A percentile compares a stretch with the other conserved stretches of the same genome.
phyloP scores from a whole-genome alignment of 2,329 filamentous ascomycete species.

The Pseudogymnoascus sp. region DNA sequence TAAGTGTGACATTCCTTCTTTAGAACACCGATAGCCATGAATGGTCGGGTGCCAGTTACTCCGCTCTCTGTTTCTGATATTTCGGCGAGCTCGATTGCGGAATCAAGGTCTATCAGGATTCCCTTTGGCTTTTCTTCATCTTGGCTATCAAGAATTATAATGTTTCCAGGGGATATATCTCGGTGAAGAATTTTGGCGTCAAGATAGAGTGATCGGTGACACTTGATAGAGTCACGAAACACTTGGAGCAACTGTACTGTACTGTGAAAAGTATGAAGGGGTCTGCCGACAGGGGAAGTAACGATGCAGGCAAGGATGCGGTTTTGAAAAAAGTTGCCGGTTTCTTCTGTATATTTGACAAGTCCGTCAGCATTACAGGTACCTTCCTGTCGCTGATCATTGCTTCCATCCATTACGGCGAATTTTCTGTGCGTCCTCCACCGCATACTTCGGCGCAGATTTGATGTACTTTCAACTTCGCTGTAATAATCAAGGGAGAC shows the following conservation, averaged over 20 bases:
- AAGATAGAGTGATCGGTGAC: not conserved
- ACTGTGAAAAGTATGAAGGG: not conserved
- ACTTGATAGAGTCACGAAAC: not conserved
- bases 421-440: not conserved
- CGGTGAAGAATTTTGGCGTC: not conserved
- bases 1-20: constrained; percentile 19
- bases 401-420: not conserved
- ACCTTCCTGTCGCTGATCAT: not conserved
- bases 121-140: constrained; percentile 15
- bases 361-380: not conserved
- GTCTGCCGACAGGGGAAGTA: not conserved
- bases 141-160: constrained; percentile 18
- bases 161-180: not conserved
- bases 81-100: constrained; percentile 15
- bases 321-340: not conserved
- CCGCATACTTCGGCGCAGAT: not conserved
- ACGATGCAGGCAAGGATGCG: not conserved
- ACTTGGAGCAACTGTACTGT: not conserved
- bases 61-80: not conserved
- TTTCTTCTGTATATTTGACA: not conserved
- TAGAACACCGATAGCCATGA: constrained; percentile 23
- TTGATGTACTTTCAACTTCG: not conserved
- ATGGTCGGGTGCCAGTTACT: constrained; percentile 19
- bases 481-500: constrained; percentile 21
- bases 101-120: constrained; percentile 23